Evolutionary conservation across 1,139 yeast species (phyloP).

Genomic region (Kodamaea suecica): DNA sequence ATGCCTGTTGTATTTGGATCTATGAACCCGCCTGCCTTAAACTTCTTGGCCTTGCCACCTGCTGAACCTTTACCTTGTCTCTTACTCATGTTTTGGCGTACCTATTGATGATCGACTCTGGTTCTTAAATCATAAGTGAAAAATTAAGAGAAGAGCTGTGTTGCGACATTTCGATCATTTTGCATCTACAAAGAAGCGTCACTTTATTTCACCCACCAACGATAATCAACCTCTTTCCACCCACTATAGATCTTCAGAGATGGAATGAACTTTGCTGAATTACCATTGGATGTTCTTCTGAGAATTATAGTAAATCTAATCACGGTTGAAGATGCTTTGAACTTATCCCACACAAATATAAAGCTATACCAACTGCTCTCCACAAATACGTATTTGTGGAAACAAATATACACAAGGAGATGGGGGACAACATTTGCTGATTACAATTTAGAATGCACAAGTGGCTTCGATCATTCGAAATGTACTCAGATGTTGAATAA

Average conservation of each 20-base stretch:
- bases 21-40: slow-evolving; percentile 47
- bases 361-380: too few relatives aligned
- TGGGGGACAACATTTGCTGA: slow-evolving; percentile 13
- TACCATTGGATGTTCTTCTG: slow-evolving; percentile 7
- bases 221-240: too few relatives aligned
- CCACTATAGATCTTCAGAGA: too few relatives aligned
- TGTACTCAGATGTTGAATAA: slow-evolving; percentile 3
- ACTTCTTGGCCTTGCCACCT: slow-evolving; percentile 35
- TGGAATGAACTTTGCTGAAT: neutral
- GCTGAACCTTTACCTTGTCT: slow-evolving; percentile 21
- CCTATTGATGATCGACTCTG: slow-evolving; percentile 2
- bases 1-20: slow-evolving; percentile 85
- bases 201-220: too few relatives aligned
- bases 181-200: too few relatives aligned
- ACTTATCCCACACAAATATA: slow-evolving; percentile 10
- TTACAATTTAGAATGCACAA: neutral
- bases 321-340: slow-evolving; percentile 6
- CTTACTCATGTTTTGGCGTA: slow-evolving; percentile 35
- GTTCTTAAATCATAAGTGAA: too few relatives aligned
- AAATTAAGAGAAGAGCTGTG: too few relatives aligned
- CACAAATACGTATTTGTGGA: slow-evolving; percentile 23
- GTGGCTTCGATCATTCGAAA: neutral
- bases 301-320: neutral
- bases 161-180: too few relatives aligned
- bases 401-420: slow-evolving; percentile 11